Conservation (phyloP, 257 asterid species). For the Nyctanthes arbortristis region DNA sequence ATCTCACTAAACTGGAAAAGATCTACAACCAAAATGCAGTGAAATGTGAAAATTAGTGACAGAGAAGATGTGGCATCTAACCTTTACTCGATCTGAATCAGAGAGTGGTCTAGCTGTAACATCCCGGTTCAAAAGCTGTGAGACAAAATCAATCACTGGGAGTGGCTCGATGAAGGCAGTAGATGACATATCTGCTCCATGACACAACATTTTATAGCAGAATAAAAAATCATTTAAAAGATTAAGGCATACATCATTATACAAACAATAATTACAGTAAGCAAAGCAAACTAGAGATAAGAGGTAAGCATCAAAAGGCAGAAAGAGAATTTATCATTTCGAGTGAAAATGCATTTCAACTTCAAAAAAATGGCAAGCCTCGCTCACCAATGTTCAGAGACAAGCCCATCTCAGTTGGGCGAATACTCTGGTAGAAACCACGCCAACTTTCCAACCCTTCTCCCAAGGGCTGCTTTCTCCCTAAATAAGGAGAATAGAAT, state of each 20-base stretch:
- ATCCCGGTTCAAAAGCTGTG: slow-evolving; percentile 83
- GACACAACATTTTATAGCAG: not conserved
- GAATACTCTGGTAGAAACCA: slow-evolving; percentile 94
- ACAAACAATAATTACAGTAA: not conserved
- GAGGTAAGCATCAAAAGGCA: not conserved
- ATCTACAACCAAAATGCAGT: not conserved
- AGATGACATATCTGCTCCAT: slow-evolving; percentile 86
- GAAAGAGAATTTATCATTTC: not conserved
- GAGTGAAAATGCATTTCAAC: not conserved
- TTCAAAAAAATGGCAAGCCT: not conserved
- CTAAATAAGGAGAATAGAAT: slow-evolving; percentile 79
- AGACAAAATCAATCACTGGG: slow-evolving; percentile 80
- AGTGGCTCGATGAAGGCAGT: slow-evolving; percentile 97
- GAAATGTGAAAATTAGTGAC: not conserved
- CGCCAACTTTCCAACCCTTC: slow-evolving; percentile 99
- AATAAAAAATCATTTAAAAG: not conserved
- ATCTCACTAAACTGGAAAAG: not conserved
- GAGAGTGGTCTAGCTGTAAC: slow-evolving; percentile 72
- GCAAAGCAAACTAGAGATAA: not conserved
- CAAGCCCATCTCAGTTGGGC: slow-evolving; percentile 98
- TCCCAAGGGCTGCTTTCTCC: slow-evolving; percentile 80
- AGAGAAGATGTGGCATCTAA: slow-evolving; percentile 16
- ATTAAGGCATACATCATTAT: not conserved
- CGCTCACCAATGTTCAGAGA: slow-evolving; percentile 82
- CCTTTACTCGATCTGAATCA: slow-evolving; percentile 98